Conservation (phyloP, 129 eudicot species). For the Saussurea involucrata region DNA sequence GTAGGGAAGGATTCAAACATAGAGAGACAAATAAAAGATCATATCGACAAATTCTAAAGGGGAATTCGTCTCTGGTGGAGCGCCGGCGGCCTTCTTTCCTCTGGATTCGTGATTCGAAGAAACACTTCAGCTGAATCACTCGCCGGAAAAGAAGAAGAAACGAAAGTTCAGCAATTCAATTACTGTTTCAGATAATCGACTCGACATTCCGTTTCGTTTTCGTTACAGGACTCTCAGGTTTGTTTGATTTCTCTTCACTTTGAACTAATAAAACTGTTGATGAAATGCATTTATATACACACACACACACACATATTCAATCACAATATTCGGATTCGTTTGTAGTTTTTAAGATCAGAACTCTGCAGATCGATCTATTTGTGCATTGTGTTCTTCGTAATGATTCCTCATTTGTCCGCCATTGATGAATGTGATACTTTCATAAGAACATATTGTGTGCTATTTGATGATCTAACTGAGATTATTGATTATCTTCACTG, state of each 20-base stretch:
- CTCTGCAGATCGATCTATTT: not conserved
- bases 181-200: not conserved
- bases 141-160: slow-evolving; percentile 10
- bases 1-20: slow-evolving; percentile 6
- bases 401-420: slow-evolving; percentile 1
- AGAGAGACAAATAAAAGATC: slow-evolving; percentile 13
- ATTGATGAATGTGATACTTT: slow-evolving; percentile 6
- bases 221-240: slow-evolving; percentile 16
- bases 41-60: not conserved
- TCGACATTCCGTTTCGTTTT: not conserved
- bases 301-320: not conserved
- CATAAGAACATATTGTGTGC: not conserved
- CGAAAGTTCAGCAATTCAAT: not conserved
- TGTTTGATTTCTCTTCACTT: slow-evolving; percentile 1
- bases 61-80: slow-evolving; percentile 20
- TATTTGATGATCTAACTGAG: not conserved
- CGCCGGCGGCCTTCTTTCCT: slow-evolving; percentile 6
- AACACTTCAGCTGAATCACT: slow-evolving; percentile 14
- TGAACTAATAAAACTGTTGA: slow-evolving; percentile 13
- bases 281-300: slow-evolving; percentile 14
- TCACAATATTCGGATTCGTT: not conserved
- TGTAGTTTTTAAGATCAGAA: slow-evolving; percentile 5
- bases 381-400: slow-evolving; percentile 13
- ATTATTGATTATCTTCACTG: not conserved
- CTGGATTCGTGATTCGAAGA: slow-evolving; percentile 18